Evolutionary conservation across 768 basidiomycete genomes (phyloP), one percentile per base, ranked within the genome.

Genomic region (Podaxis rugospora): DNA sequence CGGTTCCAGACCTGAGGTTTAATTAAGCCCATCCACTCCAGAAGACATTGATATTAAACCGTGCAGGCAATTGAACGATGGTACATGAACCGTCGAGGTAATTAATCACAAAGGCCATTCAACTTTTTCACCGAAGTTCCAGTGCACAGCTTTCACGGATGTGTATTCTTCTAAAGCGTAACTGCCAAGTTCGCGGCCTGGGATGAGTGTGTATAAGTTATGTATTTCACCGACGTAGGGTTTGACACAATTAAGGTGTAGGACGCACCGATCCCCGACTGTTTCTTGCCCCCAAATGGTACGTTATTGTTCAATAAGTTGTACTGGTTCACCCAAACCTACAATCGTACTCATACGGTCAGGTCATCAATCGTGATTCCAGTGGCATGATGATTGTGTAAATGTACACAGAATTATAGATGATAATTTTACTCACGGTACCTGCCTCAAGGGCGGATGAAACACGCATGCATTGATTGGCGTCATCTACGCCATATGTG

Each of bases 281-380:
- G 89, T 75, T 95, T 96, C 78, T 91, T 96, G 23, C 95, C 96
- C 39, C 96, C 95, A 68, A 98, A 98, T 1, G 96, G 96, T 49
- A 94, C 88, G 62, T 95, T 93, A 71, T 92, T 92, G 74, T 84
- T 83, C 59, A 96, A 72, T 11, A 90, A 44, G 68, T 89, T 90
- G 75, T 94, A 95, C 68, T 93, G 88, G 73, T 98, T 98, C 62
- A 95, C 83, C 94, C 95, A 97, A 44, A 93, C 89, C 88, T 91
- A 62, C 49, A 40, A 40, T 25, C 3, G 13, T 39, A 54, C 32
- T 18, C 32, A 35, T 44, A 18, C 44, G 50, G 46, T 44, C 53
- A 50, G 46, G 35, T 14, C 47, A 52, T 27, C 37, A 49, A 35
- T 18, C n/a, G n/a, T 16, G 42, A 49, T 28, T n/a, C 36, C 54